Base-by-base conservation (phyloP, 768 basidiomycete genomes). In the Psilocybe azurescens region DNA sequence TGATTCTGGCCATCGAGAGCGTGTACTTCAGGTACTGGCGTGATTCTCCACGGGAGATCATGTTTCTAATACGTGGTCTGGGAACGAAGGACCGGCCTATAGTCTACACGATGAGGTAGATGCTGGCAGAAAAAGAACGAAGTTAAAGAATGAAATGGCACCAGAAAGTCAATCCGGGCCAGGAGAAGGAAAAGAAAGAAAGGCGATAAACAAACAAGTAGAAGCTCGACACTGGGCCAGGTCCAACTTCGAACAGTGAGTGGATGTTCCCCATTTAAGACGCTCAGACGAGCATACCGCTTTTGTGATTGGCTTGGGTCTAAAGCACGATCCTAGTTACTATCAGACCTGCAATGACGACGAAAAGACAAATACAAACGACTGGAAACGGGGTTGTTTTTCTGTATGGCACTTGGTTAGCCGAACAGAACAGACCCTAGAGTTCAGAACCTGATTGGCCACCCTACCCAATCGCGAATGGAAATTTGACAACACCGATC, bases 1-100 rank as follows among this genome's bases (percentile, higher is more conserved):
- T 75, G 36, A 71, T 62, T 62, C 65, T 68, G 36, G 65, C 69
- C 55, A 64, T 61, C 41, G 65, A 70, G 33, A 72, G 64, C 36
- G 62, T 65, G 20, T 62, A 66, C 52, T 72, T 69, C 60, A 66
- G 63, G 53, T 56, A 44, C 47, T 69, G 59, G 5, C 67, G 59
- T 10, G 44, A 39, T 30, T 44, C 39, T 14, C n/a, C 41, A 4
- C 41, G 41, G 41, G 41, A 6, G 10, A 44, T 6, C 41, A 44
- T 44, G n/a, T 38, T 5, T 44, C 33, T 5, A 33, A 33, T 44
- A n/a, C 14, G 41, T 14, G 7, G 10, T 44, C 5, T 6, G 14
- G 14, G n/a, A 44, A 44, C 7, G 14, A n/a, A 44, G 41, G 41
- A 44, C 5, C 41, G 41, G 41, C 41, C 41, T 44, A 14, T 11